Evolutionary conservation across 2,329 filamentous ascomycete genomes (phyloP), one percentile per base, ranked within the genome.

Genomic region (Tolypocladium ovalisporum): DNA sequence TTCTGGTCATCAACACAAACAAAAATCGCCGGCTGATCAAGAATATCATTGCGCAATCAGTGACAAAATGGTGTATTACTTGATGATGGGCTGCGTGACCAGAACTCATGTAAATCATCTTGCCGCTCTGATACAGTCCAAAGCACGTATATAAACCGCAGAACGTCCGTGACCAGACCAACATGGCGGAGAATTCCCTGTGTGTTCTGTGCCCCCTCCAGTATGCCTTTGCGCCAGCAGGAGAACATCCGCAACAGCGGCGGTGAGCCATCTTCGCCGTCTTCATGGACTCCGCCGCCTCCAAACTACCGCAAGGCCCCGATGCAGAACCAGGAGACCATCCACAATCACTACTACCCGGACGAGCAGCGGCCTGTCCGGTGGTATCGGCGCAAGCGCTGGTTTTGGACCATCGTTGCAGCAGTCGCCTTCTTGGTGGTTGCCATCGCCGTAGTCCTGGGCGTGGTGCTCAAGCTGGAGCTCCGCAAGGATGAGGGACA

Each of bases 311-410:
- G 24, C 19, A 56, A 56, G 32, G 34, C 15, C n/a, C 40, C 40
- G 24, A 49, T 49, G 54, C 40, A 39, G 52, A 24, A 40, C 8
- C 42, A 47, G 17, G 60, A 57, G 6, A 36, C 56, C 3, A 35
- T 61, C n/a, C 59, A 62, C 36, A 63, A 63, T 57, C 59, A 63
- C 36, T 63, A 63, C 39, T 59, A 63, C 9, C 55, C 42, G 24
- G 29, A 34, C 6, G 37, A 34, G 19, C 52, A 8, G 19, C 35
- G 32, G 22, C 27, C 34, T 4, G 13, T 53, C 19, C 62, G 57
- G 1, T 63, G 60, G 62, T 63, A 62, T 54, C 61, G 61, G 15
- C 59, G 58, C 13, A 60, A 57, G 54, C 51, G 40, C 29, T 56
- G 42, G 17, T 56, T 60, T 13, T 62, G 59, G 56, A 44, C 57